A percentile compares a stretch with the other conserved stretches of the same genome.
phyloP scores from a whole-genome alignment of 805 yeast species.

The Teunomyces gatunensis region DNA sequence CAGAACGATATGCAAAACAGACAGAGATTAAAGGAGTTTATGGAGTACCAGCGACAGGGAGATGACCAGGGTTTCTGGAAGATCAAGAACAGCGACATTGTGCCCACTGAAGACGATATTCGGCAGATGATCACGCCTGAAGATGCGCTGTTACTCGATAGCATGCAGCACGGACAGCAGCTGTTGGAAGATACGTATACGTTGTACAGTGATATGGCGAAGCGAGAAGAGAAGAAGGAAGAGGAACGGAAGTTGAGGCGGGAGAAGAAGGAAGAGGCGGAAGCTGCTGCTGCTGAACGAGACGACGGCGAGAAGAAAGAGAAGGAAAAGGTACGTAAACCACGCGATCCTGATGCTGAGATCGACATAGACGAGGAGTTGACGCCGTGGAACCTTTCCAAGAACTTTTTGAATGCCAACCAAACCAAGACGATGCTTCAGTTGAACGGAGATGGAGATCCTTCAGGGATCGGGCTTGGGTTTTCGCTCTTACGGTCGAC shows the following conservation, averaged over 20 bases:
- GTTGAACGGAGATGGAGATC: constrained; percentile 92
- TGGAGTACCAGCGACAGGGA: constrained; percentile 95
- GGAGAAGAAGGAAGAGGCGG: constrained; percentile 21
- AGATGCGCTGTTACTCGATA: constrained; percentile 79
- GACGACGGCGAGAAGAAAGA: constrained; percentile 19
- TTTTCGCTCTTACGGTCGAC: constrained; percentile 86
- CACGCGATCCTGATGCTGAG: constrained; percentile 36
- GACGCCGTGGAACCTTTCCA: constrained; percentile 92
- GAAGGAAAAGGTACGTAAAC: constrained; percentile 23
- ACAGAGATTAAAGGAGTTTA: constrained; percentile 91
- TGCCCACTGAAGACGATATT: constrained; percentile 75
- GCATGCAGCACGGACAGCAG: constrained; percentile 94
- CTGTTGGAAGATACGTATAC: constrained; percentile 76
- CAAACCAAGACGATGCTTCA: constrained; percentile 97
- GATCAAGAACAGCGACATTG: constrained; percentile 54
- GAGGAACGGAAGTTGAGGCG: constrained; percentile 41
- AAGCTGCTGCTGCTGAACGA: constrained; percentile 14
- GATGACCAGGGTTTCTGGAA: constrained; percentile 96
- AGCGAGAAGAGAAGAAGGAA: constrained; percentile 26
- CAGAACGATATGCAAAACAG: constrained; percentile 97
- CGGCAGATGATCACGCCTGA: constrained; percentile 89
- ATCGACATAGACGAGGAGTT: constrained; percentile 76
- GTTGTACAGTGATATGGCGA: constrained; percentile 38
- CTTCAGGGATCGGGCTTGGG: constrained; percentile 87
- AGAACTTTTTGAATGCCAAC: constrained; percentile 88